Conservation (phyloP, 352 stramenopile species). For the Aphanomyces astaci region DNA sequence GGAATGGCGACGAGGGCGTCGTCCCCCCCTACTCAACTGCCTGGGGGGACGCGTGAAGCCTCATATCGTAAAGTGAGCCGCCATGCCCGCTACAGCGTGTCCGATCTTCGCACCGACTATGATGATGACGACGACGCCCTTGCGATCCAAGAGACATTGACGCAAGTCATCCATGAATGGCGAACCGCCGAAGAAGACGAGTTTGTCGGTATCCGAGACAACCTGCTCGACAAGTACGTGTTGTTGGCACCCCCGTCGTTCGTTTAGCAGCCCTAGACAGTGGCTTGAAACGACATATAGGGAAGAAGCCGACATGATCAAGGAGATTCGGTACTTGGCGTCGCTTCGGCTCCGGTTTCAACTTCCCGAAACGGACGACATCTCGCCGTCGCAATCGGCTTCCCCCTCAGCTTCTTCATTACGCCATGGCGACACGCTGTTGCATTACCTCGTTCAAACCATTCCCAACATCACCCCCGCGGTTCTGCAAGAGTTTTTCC, state of each 20-base stretch:
- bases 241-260: neutral
- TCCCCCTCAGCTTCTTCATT: no score
- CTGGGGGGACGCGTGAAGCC: no score
- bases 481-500: neutral
- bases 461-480: neutral
- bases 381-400: neutral
- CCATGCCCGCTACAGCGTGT: neutral
- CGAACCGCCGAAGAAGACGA: neutral
- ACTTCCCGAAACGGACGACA: neutral
- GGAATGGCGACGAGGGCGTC: neutral
- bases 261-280: no score
- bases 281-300: no score
- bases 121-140: neutral
- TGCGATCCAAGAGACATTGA: neutral
- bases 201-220: neutral
- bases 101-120: neutral
- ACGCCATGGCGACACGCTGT: neutral
- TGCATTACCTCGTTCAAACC: slow-evolving; percentile 5
- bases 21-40: no score
- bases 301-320: neutral
- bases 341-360: neutral
- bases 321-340: neutral
- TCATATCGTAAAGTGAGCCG: neutral
- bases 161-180: neutral
- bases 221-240: neutral